Conservation (phyloP, 2,329 filamentous ascomycete species). For the Cordyceps javanica region DNA sequence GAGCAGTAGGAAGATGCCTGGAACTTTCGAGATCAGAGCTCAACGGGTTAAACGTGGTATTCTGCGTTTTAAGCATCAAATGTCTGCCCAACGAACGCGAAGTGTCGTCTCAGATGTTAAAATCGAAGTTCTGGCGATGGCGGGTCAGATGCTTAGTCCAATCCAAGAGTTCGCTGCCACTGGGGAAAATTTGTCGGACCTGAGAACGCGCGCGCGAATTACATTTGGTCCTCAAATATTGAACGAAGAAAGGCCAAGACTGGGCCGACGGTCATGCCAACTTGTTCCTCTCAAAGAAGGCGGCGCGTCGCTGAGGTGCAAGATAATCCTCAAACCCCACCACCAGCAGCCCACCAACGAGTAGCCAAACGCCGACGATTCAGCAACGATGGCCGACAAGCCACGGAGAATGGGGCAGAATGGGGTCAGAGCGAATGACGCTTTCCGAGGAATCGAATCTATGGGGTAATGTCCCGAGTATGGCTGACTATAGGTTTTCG, state of each 20-base stretch:
- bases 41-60: neutral
- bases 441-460: neutral
- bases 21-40: neutral
- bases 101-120: neutral
- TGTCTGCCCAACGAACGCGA: neutral
- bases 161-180: neutral
- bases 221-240: neutral
- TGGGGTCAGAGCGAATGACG: neutral
- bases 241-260: neutral
- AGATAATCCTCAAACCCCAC: constrained; percentile 5
- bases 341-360: constrained; percentile 3
- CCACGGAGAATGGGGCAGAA: neutral
- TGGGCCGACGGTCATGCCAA: neutral
- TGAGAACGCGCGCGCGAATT: neutral
- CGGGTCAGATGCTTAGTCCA: neutral
- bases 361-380: neutral
- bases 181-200: neutral
- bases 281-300: neutral
- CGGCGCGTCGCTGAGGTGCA: constrained; percentile 7
- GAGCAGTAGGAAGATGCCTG: neutral
- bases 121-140: neutral
- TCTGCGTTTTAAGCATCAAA: neutral
- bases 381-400: constrained; percentile 2
- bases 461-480: constrained; percentile 4
- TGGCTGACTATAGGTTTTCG: neutral